Conservation (phyloP, 2,329 filamentous ascomycete species). For the Teratosphaeria destructans region DNA sequence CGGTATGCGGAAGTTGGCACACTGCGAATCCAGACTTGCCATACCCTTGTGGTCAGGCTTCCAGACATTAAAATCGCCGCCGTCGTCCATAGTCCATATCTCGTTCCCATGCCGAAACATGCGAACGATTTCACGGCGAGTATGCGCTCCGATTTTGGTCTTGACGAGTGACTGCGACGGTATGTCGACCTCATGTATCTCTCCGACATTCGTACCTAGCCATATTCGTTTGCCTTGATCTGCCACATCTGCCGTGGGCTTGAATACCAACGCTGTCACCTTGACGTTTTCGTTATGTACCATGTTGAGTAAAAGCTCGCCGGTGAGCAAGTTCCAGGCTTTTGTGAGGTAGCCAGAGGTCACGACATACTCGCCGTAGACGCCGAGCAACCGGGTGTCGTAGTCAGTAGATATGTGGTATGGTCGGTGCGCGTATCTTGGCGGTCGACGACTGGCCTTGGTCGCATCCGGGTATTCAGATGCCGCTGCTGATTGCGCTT, state of each 20-base stretch:
- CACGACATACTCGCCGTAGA: slow-evolving; percentile 79
- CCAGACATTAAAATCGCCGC: slow-evolving; percentile 81
- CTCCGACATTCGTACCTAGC: slow-evolving; percentile 82
- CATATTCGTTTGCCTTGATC: slow-evolving; percentile 75
- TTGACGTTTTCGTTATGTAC: slow-evolving; percentile 77
- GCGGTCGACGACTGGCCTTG: slow-evolving; percentile 73
- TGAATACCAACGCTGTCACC: slow-evolving; percentile 73
- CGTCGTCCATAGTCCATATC: slow-evolving; percentile 89
- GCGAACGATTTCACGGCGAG: slow-evolving; percentile 66
- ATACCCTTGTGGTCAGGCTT: slow-evolving; percentile 60
- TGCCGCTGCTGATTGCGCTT: slow-evolving; percentile 8
- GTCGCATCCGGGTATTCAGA: slow-evolving; percentile 71
- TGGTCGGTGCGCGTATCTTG: slow-evolving; percentile 60
- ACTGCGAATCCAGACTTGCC: slow-evolving; percentile 63
- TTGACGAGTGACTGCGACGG: slow-evolving; percentile 58
- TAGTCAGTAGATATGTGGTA: slow-evolving; percentile 74
- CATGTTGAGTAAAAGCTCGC: slow-evolving; percentile 69
- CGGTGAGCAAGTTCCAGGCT: slow-evolving; percentile 77
- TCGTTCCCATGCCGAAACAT: slow-evolving; percentile 82
- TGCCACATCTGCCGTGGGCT: slow-evolving; percentile 64
- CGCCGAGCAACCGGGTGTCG: slow-evolving; percentile 74
- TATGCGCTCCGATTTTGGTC: slow-evolving; percentile 62
- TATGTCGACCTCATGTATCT: slow-evolving; percentile 83
- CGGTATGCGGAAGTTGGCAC: slow-evolving; percentile 67
- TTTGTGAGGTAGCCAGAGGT: slow-evolving; percentile 78